A percentile compares a stretch with the other conserved stretches of the same genome.
phyloP scores from a whole-genome alignment of 768 basidiomycete species.

The Xerocomus spinulosus region DNA sequence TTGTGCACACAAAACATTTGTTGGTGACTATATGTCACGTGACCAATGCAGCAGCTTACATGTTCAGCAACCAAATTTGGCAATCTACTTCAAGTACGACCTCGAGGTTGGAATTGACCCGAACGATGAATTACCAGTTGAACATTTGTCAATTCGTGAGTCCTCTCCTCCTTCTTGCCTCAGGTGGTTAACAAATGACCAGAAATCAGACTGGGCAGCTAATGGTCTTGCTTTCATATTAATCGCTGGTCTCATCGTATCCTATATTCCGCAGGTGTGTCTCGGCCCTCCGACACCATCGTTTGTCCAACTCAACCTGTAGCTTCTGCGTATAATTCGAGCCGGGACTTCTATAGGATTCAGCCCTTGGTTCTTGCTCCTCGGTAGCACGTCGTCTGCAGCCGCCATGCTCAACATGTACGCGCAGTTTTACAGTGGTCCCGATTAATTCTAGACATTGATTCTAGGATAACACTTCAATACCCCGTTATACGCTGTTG shows the following conservation, averaged over 20 bases:
- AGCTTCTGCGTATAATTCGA: conserved; percentile 80
- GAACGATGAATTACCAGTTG: too few species aligned
- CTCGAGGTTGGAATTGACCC: background rate
- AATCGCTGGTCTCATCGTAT: conserved; percentile 73
- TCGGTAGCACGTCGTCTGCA: conserved; percentile 82
- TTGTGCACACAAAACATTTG: too few species aligned
- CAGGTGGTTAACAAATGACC: background rate
- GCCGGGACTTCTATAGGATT: conserved; percentile 82
- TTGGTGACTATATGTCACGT: too few species aligned
- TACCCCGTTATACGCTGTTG: conserved; percentile 84
- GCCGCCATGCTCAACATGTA: conserved; percentile 84
- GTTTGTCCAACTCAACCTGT: background rate
- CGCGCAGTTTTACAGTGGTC: conserved; percentile 11
- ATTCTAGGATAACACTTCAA: conserved; percentile 72
- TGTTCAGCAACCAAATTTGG: background rate
- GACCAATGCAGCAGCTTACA: background rate
- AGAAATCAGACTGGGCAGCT: conserved; percentile 74
- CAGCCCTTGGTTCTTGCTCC: conserved; percentile 85
- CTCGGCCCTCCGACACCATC: background rate
- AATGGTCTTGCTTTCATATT: conserved; percentile 54
- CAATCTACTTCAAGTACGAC: too few species aligned
- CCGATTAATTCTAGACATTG: background rate
- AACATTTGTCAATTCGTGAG: conserved; percentile 21
- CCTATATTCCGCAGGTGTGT: conserved; percentile 78
- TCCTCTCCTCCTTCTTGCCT: background rate